phyloP scores from a whole-genome alignment of 345 rosid species.

The Rhodomyrtus tomentosa region DNA sequence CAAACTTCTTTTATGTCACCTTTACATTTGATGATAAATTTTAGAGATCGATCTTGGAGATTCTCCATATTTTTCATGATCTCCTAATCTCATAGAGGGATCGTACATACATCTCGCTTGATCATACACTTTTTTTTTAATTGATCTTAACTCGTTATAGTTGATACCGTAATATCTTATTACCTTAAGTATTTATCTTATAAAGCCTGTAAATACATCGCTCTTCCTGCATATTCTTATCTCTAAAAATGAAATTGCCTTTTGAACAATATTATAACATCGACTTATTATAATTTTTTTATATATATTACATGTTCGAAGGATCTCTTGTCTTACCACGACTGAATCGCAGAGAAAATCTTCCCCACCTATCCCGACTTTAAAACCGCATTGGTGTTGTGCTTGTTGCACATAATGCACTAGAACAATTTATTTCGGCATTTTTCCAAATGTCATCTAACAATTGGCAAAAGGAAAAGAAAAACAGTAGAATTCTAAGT shows the following conservation, averaged over 20 bases:
- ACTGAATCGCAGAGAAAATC: not conserved
- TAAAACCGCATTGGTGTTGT: not conserved
- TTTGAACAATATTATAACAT: not conserved
- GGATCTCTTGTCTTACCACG: not conserved
- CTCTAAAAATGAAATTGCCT: not conserved
- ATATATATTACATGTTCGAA: not conserved
- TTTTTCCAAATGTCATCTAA: not conserved
- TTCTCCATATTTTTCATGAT: not conserved
- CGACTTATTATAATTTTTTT: no score
- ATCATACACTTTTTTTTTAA: not conserved
- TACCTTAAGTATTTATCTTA: not conserved
- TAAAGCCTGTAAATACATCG: not conserved
- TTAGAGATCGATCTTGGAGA: not conserved
- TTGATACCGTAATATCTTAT: not conserved
- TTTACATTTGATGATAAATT: rapidly evolving
- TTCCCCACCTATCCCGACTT: not conserved
- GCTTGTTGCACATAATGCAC: not conserved
- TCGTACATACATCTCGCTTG: not conserved
- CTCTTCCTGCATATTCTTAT: not conserved
- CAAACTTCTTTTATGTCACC: not conserved
- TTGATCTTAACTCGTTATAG: not conserved
- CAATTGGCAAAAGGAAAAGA: not conserved
- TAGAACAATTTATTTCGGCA: not conserved
- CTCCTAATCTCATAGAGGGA: not conserved
- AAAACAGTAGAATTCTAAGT: not conserved